Evolutionary conservation across 257 asterid genomes (phyloP).

Genomic region (Solanum piurae): DNA sequence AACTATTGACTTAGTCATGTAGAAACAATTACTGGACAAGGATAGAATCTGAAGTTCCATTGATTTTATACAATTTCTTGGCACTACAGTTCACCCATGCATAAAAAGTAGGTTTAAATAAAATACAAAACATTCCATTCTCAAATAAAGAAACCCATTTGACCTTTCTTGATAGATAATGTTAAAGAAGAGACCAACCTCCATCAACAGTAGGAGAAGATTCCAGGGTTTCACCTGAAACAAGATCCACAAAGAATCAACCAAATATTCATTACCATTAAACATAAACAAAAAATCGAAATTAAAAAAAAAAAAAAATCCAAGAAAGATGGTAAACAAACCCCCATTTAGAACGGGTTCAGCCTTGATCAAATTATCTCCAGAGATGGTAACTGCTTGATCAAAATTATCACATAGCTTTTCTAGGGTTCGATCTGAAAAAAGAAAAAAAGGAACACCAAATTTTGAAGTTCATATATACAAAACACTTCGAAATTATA

Average conservation of each 20-base stretch:
- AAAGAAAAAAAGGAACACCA: not conserved
- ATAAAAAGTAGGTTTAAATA: not conserved
- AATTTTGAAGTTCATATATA: not conserved
- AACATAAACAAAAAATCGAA: not conserved
- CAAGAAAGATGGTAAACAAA: constrained; percentile 3
- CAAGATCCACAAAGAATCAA: not conserved
- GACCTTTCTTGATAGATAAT: not conserved
- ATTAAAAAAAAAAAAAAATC: not conserved
- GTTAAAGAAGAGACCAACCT: constrained; percentile 8
- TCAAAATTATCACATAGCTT: constrained; percentile 35
- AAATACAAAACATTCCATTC: not conserved
- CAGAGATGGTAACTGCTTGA: constrained; percentile 30
- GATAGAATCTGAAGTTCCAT: not conserved
- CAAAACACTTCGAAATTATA: not conserved
- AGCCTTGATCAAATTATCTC: not conserved
- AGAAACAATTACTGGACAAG: not conserved
- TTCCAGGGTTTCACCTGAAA: constrained; percentile 21
- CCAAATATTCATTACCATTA: not conserved
- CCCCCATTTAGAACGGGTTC: not conserved
- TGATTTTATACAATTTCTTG: not conserved
- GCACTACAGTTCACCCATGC: not conserved
- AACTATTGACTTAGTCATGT: not conserved
- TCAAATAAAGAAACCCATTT: not conserved
- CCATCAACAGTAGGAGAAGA: constrained; percentile 3
- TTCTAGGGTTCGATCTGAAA: constrained; percentile 44